Base-by-base conservation (phyloP, 495 filamentous ascomycete species). In the Tuber umbilicatum region DNA sequence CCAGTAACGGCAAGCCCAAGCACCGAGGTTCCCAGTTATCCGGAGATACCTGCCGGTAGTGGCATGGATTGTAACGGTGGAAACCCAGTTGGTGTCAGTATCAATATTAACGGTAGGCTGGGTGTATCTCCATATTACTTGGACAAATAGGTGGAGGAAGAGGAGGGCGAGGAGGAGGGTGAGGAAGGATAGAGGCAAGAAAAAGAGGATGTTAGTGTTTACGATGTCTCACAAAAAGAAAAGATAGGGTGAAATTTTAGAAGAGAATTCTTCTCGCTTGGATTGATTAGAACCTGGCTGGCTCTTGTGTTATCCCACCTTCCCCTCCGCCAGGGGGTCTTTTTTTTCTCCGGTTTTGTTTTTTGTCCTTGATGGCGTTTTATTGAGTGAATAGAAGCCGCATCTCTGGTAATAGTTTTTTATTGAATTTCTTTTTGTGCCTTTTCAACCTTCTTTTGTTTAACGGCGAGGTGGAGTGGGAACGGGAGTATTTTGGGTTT, bases 21-120 rank as follows among this genome's bases (percentile, higher is more conserved):
- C 50, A 79, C 72, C 67, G 23, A 69, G 60, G 70, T 72, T 38
- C 43, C 31, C 5, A 79, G 72, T 21, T 78, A 69, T 27, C 72
- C 72, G 23, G 77, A 78, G 40, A 72, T 72, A 21, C 77, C 76
- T 69, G 69, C 73, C 5, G 72, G 75, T 43, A 76, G 72, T 64
- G 45, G 43, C 21, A 71, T 71, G n/a, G 47, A 68, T 55, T 42
- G 47, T 35, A 40, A 72, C 60, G 74, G 68, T 42, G 71, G 68
- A 40, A 78, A 55, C 40, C 75, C 72, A 40, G 40, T 70, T 67
- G 74, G 75, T 47, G 72, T 74, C 14, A 79, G 72, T 19, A 71
- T 79, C 3, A 19, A 64, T 72, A 17, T 38, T 27, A 74, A 70
- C 47, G 39, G 71, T 21, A 69, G 64, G 45, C 72, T 35, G 76